Evolutionary conservation across 768 basidiomycete genomes (phyloP).

Genomic region (Albatrellus ellisii): DNA sequence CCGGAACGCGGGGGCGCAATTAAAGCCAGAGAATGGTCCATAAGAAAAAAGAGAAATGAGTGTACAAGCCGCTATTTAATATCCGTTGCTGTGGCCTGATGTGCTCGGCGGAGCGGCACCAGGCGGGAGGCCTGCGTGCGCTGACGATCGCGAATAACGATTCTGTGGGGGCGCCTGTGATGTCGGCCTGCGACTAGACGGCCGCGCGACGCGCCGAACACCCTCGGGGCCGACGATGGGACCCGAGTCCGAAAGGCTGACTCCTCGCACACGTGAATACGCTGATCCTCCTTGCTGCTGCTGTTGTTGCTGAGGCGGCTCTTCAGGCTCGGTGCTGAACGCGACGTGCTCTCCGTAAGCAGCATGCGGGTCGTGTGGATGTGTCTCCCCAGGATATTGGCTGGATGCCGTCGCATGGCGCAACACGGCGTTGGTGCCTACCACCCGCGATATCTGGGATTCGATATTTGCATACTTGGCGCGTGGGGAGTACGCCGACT

Average conservation of each 20-base stretch:
- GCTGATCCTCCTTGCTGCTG: too few species aligned
- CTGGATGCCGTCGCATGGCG: constrained; percentile 28
- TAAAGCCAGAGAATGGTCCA: too few species aligned
- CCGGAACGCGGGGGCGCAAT: too few species aligned
- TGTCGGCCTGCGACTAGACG: constrained; percentile 39
- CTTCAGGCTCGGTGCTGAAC: constrained; percentile 26
- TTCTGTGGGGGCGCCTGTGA: constrained; percentile 46
- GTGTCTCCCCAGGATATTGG: constrained; percentile 33
- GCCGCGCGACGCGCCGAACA: constrained; percentile 68
- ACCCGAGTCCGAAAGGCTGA: constrained; percentile 72
- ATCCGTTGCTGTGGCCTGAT: constrained; percentile 10
- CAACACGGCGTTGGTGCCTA: constrained; percentile 26
- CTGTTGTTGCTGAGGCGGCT: too few species aligned
- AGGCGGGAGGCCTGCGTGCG: constrained; percentile 40
- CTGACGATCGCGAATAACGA: constrained; percentile 52
- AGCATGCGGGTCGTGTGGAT: constrained; percentile 15
- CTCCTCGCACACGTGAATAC: constrained; percentile 33
- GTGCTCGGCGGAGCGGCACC: constrained; percentile 46
- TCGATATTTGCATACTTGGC: constrained; percentile 20
- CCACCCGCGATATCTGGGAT: constrained; percentile 27
- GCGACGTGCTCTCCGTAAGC: constrained; percentile 17
- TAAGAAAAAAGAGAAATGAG: too few species aligned
- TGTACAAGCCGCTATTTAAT: too few species aligned
- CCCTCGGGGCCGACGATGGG: constrained; percentile 70
- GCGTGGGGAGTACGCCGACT: not conserved